These are phyloP conservation scores for Canavalia ensiformis DNA, from an alignment of 306 rosid genomes.

Conservation along the genomic window DNA sequence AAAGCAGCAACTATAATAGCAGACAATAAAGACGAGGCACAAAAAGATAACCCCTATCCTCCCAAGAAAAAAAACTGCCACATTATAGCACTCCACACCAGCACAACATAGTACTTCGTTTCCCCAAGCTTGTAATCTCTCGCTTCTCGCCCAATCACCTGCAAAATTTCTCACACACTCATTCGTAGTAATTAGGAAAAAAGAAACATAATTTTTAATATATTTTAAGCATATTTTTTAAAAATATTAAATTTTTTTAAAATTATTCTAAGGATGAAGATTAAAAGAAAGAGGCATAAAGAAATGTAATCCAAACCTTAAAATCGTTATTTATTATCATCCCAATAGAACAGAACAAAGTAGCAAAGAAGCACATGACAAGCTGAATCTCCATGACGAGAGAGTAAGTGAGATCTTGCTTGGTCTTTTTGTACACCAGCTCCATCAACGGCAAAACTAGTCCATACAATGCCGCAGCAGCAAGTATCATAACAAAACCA, in stretches of 20 bases:
- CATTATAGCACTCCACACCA: slow-evolving; percentile 61
- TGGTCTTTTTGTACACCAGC: slow-evolving; percentile 65
- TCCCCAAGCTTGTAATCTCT: slow-evolving; percentile 65
- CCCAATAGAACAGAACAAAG: slow-evolving; percentile 72
- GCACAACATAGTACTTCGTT: slow-evolving; percentile 64
- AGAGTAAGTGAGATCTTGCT: slow-evolving; percentile 66
- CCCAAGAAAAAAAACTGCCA: slow-evolving; percentile 88
- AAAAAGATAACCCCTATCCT: slow-evolving; percentile 75
- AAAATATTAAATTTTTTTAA: no score
- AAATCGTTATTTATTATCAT: slow-evolving; percentile 84
- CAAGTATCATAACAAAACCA: slow-evolving; percentile 77
- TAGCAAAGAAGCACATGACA: slow-evolving; percentile 73
- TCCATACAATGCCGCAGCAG: slow-evolving; percentile 77
- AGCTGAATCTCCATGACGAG: slow-evolving; percentile 88
- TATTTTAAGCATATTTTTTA: no score
- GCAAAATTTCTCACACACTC: not conserved
- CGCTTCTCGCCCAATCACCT: slow-evolving; percentile 83
- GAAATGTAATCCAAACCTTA: slow-evolving; percentile 54
- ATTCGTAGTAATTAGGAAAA: not conserved
- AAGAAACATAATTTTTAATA: no score
- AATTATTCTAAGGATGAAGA: no score
- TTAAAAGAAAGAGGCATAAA: not conserved
- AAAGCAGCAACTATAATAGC: slow-evolving; percentile 66
- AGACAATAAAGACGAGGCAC: slow-evolving; percentile 72
- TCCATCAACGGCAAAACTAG: slow-evolving; percentile 81